Base-by-base conservation (phyloP, 495 filamentous ascomycete genomes). In the Massariosphaeria phaeospora region DNA sequence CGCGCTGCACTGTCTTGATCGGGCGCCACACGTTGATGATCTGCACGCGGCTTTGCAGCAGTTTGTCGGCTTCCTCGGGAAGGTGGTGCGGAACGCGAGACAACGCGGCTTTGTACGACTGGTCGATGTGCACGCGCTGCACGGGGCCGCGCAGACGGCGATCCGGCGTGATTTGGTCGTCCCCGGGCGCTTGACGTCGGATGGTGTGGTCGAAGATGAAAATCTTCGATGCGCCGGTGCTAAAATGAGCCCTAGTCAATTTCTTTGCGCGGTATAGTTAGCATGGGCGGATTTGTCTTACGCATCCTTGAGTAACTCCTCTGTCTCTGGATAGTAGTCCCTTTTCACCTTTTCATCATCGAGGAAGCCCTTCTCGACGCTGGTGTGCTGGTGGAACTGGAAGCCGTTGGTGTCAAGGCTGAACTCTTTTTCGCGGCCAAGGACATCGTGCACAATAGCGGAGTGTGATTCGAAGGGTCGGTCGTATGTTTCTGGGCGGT, bases 171-270 rank as follows among this genome's bases (percentile, higher is more conserved):
- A 7, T 51, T 11, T 44, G 39, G 39, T 40, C 21, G 24, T 23
- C 10, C 48, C 76, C 69, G 2, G 55, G 30, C 4, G 69, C 35
- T 13, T 49, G 48, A n/a, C 82, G 81, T n/a, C 83, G 83, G 76
- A 85, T 80, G 29, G 83, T 88, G 67, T 86, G 83, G 72, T 87
- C 83, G 66, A 86, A 88, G 70, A 88, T 84, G 74, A 83, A 80
- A 67, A 86, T 71, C 17, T 68, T 65, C 23, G 72, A 69, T 46
- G 75, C 78, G 40, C 74, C 76, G n/a, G 76, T 80, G 25, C 76
- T 81, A 44, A 8, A 5, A 43, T 20, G 17, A 43, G 39, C 20
- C 36, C 15, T 7, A 40, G 7, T 17, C 6, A 8, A 10, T 54
- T 27, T 3, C 24, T 17, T 30, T 47, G 10, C 12, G 30, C 17